Conservation (phyloP, 805 yeast genomes). For the Monosporozyma solicola region DNA sequence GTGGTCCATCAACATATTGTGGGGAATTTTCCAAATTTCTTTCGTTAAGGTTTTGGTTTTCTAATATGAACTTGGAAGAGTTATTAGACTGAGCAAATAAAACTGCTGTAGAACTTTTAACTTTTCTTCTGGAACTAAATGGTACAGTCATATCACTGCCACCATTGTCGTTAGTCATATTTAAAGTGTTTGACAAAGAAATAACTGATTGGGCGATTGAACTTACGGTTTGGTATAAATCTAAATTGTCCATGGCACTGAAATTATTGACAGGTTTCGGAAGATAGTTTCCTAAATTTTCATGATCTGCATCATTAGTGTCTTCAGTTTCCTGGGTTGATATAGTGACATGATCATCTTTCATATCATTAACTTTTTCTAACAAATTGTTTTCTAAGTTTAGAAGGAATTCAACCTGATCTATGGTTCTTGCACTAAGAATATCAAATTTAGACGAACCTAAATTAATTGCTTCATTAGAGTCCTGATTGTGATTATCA, state of each 20-base stretch:
- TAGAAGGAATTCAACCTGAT: slow-evolving; percentile 52
- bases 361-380: slow-evolving; percentile 2
- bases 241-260: slow-evolving; percentile 29
- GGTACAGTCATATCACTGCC: slow-evolving; percentile 10
- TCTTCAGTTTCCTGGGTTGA: neutral
- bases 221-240: slow-evolving; percentile 28
- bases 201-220: slow-evolving; percentile 29
- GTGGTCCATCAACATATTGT: slow-evolving; percentile 13
- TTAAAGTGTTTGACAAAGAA: slow-evolving; percentile 26
- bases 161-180: slow-evolving; percentile 6
- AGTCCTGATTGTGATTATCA: slow-evolving; percentile 11
- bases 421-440: slow-evolving; percentile 60
- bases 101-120: slow-evolving; percentile 18
- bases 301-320: neutral
- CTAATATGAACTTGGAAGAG: slow-evolving; percentile 5
- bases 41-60: neutral
- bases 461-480: slow-evolving; percentile 2
- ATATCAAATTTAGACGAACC: slow-evolving; percentile 44
- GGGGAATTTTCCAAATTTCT: neutral
- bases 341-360: neutral
- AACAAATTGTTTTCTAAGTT: slow-evolving; percentile 37
- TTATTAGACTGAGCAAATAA: slow-evolving; percentile 7
- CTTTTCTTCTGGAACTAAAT: slow-evolving; percentile 15
- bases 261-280: slow-evolving; percentile 7
- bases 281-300: neutral